A percentile compares a stretch with the other conserved stretches of the same genome.
phyloP scores from a whole-genome alignment of 495 filamentous ascomycete genomes.

The Xylaria acuta region DNA sequence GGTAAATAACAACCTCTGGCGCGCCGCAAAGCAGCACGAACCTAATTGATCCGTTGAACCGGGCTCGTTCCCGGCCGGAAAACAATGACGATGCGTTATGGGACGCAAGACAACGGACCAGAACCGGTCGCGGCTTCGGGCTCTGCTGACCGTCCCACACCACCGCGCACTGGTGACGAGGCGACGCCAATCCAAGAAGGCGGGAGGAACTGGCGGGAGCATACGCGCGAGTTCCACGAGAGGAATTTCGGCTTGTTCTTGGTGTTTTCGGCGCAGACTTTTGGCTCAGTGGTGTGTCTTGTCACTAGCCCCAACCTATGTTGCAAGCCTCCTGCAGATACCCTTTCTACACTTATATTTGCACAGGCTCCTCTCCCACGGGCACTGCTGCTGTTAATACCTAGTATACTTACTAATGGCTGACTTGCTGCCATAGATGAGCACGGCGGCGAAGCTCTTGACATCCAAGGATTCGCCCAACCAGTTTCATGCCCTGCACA shows the following conservation, averaged over 20 bases:
- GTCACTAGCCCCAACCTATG: neutral
- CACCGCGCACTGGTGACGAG: neutral
- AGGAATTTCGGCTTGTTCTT: conserved; percentile 71
- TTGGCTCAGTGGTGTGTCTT: conserved; percentile 61
- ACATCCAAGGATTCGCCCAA: conserved; percentile 63
- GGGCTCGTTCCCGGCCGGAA: neutral
- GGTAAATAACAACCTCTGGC: neutral
- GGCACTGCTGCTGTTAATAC: neutral
- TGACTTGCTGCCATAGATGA: conserved; percentile 58
- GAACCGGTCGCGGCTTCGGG: conserved; percentile 8
- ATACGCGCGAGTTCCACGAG: conserved; percentile 30
- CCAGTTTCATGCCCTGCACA: conserved; percentile 60
- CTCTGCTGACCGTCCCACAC: neutral
- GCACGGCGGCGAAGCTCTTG: conserved; percentile 70
- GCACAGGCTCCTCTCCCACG: conserved; percentile 1
- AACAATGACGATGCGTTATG: conserved; percentile 2
- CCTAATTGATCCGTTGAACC: neutral
- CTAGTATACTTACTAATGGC: neutral
- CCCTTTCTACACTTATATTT: neutral
- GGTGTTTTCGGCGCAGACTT: conserved; percentile 74
- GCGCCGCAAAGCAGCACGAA: neutral
- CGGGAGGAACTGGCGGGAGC: neutral
- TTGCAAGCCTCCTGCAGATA: neutral
- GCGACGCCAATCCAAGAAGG: neutral
- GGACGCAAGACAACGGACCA: neutral